A percentile compares a stretch with the other conserved stretches of the same genome.
Evolutionary conservation across 352 stramenopile genomes (phyloP).

Genomic region (Globisporangium uncinulatum): DNA sequence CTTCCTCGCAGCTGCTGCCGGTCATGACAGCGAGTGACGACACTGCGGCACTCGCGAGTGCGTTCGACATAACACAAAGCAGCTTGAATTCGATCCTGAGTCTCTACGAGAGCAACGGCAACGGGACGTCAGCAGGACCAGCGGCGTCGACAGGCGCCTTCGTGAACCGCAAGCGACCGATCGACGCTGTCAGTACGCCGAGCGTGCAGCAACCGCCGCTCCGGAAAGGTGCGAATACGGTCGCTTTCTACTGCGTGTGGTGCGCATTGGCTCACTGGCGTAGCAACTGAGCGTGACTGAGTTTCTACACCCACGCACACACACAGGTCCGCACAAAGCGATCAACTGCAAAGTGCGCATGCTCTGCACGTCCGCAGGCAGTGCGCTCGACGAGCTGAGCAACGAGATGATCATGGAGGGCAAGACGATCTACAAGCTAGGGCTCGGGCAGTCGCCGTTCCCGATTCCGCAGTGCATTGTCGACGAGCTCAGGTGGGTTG

Average conservation of each 20-base stretch:
- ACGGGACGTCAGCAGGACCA: slow-evolving; percentile 8
- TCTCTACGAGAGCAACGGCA: slow-evolving; percentile 14
- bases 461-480: slow-evolving; percentile 85
- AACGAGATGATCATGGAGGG: slow-evolving; percentile 81
- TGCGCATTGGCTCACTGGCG: too few relatives aligned
- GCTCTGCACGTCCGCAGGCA: slow-evolving; percentile 73
- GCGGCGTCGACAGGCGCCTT: neutral
- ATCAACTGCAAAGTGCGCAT: slow-evolving; percentile 88
- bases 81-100: slow-evolving; percentile 11
- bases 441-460: slow-evolving; percentile 81
- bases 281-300: neutral
- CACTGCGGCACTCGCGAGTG: neutral
- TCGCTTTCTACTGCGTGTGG: too few relatives aligned
- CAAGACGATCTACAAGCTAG: slow-evolving; percentile 82
- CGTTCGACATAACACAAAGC: slow-evolving; percentile 11
- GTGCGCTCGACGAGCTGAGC: slow-evolving; percentile 78
- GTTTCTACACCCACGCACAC: too few relatives aligned
- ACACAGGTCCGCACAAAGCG: slow-evolving; percentile 59
- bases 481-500: slow-evolving; percentile 69
- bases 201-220: slow-evolving; percentile 6
- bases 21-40: neutral
- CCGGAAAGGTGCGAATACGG: slow-evolving; percentile 21
- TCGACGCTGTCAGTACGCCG: slow-evolving; percentile 25
- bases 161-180: slow-evolving; percentile 37
- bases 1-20: neutral